Evolutionary conservation across 2,329 filamentous ascomycete genomes (phyloP).

Genomic region (Penicillium sp.): DNA sequence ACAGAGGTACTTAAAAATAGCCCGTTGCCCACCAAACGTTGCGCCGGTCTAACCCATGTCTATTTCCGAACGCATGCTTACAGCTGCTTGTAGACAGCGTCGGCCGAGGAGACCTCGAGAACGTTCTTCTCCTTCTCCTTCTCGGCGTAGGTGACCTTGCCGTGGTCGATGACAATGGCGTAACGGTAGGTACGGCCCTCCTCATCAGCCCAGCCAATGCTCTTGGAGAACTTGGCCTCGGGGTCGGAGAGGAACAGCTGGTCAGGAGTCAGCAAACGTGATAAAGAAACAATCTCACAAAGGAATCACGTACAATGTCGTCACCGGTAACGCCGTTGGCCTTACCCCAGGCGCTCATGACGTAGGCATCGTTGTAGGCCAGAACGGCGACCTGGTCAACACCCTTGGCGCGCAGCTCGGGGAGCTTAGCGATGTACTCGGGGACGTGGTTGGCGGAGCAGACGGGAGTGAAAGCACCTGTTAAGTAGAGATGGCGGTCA

Average conservation of each 20-base stretch:
- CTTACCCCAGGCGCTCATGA: conserved; percentile 88
- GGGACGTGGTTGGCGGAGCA: conserved; percentile 78
- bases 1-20: too few relatives aligned
- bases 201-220: conserved; percentile 66
- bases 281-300: background rate
- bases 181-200: conserved; percentile 72
- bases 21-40: conserved; percentile 5
- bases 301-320: conserved; percentile 50
- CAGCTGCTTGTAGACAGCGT: conserved; percentile 46
- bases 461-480: conserved; percentile 76
- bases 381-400: conserved; percentile 77
- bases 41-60: conserved; percentile 14
- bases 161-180: conserved; percentile 75
- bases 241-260: conserved; percentile 72
- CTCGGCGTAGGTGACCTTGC: conserved; percentile 75
- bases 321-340: conserved; percentile 72
- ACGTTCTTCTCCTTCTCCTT: conserved; percentile 53
- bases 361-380: conserved; percentile 76
- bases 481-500: conserved; percentile 13
- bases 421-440: conserved; percentile 67
- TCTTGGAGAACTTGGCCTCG: conserved; percentile 67
- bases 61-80: conserved; percentile 24
- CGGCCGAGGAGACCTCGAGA: conserved; percentile 44
- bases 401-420: conserved; percentile 68
- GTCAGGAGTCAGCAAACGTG: conserved; percentile 1